phyloP scores from a whole-genome alignment of 805 yeast genomes.

The Priceomyces castillae region DNA sequence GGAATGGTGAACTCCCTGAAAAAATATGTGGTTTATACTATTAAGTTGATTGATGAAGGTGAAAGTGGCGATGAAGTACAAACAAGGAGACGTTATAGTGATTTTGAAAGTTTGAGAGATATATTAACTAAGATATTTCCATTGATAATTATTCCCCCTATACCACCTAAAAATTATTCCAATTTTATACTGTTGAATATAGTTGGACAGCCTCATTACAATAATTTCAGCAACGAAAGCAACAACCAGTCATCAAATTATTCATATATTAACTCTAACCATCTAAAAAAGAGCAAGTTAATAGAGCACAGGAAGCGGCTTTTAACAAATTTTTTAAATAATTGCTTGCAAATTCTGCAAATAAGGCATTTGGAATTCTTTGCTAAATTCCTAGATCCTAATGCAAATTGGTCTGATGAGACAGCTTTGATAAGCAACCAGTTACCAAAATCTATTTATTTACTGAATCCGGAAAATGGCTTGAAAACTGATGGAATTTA shows the following conservation, averaged over 20 bases:
- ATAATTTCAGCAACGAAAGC: slow-evolving; percentile 1
- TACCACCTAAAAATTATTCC: slow-evolving; percentile 58
- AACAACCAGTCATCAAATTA: slow-evolving; percentile 11
- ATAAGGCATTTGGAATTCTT: slow-evolving; percentile 62
- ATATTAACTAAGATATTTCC: slow-evolving; percentile 74
- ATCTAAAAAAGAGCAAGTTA: slow-evolving; percentile 34
- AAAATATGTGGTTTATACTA: slow-evolving; percentile 77
- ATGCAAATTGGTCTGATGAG: slow-evolving; percentile 78
- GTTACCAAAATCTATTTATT: slow-evolving; percentile 39
- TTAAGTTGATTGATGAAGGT: slow-evolving; percentile 50
- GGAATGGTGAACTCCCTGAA: slow-evolving; percentile 60
- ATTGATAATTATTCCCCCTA: slow-evolving; percentile 83
- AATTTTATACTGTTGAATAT: slow-evolving; percentile 32
- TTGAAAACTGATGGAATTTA: slow-evolving; percentile 35
- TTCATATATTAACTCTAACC: slow-evolving; percentile 41
- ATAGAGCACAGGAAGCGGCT: slow-evolving; percentile 62
- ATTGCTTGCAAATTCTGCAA: slow-evolving; percentile 60
- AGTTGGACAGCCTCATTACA: slow-evolving; percentile 16
- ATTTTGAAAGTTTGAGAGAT: slow-evolving; percentile 80
- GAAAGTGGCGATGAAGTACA: slow-evolving; percentile 46
- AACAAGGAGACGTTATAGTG: slow-evolving; percentile 80
- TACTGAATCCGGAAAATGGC: slow-evolving; percentile 46
- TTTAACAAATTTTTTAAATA: slow-evolving; percentile 71
- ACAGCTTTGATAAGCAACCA: slow-evolving; percentile 33
- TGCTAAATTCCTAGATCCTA: slow-evolving; percentile 80